phyloP scores from a whole-genome alignment of 345 rosid species.

The Pugionium cornutum region DNA sequence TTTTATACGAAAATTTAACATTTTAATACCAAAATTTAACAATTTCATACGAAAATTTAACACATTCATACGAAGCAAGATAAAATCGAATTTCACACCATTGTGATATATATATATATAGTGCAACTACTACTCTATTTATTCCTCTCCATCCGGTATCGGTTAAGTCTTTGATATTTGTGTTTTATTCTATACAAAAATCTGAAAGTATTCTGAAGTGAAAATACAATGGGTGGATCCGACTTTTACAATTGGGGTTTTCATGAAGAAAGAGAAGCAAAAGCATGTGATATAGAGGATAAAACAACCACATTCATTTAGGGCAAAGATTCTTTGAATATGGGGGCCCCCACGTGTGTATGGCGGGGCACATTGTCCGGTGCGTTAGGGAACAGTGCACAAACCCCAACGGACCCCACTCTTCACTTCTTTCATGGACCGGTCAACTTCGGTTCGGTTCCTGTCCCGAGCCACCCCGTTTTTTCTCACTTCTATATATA shows the following conservation, averaged over 20 bases:
- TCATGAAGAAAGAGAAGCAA: conserved; percentile 38
- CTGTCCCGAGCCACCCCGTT: conserved; percentile 40
- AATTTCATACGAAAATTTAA: too few species aligned
- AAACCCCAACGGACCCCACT: conserved; percentile 63
- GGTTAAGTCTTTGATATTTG: too few species aligned
- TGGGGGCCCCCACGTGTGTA: not conserved
- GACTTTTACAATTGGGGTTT: conserved; percentile 21
- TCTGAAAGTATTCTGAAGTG: too few species aligned
- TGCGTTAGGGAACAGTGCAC: conserved; percentile 66
- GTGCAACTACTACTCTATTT: too few species aligned
- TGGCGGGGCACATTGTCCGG: conserved; percentile 46
- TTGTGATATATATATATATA: too few species aligned
- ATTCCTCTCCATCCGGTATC: too few species aligned
- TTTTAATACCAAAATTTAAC: too few species aligned
- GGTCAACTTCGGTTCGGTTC: conserved; percentile 40
- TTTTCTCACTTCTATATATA: conserved; percentile 43
- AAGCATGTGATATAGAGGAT: conserved; percentile 28
- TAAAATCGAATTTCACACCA: too few species aligned
- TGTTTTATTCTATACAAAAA: too few species aligned
- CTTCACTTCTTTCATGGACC: conserved; percentile 62
- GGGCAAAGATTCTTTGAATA: conserved; percentile 43
- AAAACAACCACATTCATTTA: conserved; percentile 1
- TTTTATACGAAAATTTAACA: too few species aligned
- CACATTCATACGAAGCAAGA: too few species aligned
- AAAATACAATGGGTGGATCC: not conserved